Percentiles rank a stretch among this genome's conserved stretches.
Evolutionary conservation across 2,329 filamentous ascomycete species (phyloP).

Genomic region (Cercospora sesami): DNA sequence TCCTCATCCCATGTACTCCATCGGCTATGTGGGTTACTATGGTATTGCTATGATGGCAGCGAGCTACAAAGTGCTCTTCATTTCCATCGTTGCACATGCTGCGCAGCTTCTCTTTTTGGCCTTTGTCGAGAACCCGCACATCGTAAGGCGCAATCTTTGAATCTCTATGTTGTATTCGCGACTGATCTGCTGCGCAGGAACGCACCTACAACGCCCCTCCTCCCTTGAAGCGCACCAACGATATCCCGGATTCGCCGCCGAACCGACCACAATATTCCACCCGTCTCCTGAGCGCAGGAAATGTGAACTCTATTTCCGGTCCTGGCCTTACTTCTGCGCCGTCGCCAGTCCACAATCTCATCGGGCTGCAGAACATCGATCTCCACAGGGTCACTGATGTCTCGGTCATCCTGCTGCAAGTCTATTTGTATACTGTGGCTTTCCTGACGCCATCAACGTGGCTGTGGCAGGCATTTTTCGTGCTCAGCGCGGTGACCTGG

Average conservation of each 20-base stretch:
- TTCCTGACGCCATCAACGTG: slow-evolving; percentile 74
- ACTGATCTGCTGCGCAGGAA: slow-evolving; percentile 49
- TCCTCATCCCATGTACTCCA: slow-evolving; percentile 97
- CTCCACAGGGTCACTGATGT: slow-evolving; percentile 84
- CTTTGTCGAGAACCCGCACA: slow-evolving; percentile 93
- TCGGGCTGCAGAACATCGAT: slow-evolving; percentile 83
- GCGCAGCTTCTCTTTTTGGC: slow-evolving; percentile 92
- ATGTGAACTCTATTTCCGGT: slow-evolving; percentile 40
- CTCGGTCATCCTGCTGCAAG: slow-evolving; percentile 71
- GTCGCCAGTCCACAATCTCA: slow-evolving; percentile 73
- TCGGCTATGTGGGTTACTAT: slow-evolving; percentile 96
- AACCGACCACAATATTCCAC: slow-evolving; percentile 43
- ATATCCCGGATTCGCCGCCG: slow-evolving; percentile 43
- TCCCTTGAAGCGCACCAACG: slow-evolving; percentile 56
- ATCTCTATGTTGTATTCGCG: not conserved
- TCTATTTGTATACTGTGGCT: slow-evolving; percentile 73
- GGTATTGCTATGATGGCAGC: slow-evolving; percentile 97
- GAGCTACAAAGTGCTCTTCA: slow-evolving; percentile 95
- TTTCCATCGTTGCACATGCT: slow-evolving; percentile 90
- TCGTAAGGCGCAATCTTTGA: slow-evolving; percentile 45
- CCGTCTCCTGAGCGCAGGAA: slow-evolving; percentile 43
- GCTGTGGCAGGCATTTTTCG: slow-evolving; percentile 74
- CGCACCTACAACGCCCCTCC: slow-evolving; percentile 93
- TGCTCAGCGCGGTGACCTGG: slow-evolving; percentile 77
- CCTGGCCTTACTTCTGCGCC: slow-evolving; percentile 55